Conservation (phyloP, 192 early-diverging fungal species). For the Backusella australiensis region DNA sequence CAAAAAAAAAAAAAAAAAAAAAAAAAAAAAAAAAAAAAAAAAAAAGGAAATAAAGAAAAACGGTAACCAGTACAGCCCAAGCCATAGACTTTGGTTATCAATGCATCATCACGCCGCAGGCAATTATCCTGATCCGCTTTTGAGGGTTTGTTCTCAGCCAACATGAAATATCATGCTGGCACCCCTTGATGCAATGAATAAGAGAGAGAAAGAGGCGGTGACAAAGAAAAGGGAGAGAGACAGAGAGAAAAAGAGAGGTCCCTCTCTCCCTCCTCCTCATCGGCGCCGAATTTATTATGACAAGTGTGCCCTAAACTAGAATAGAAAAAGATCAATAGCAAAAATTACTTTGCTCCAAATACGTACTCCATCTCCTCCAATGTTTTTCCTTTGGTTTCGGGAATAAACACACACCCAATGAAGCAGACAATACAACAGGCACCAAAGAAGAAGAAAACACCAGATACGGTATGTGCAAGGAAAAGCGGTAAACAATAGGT, state of each 20-base stretch:
- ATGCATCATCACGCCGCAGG: conserved; percentile 7
- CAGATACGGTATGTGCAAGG: conserved; percentile 34
- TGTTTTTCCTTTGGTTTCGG: conserved; percentile 79
- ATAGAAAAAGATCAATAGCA: background rate
- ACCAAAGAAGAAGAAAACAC: conserved; percentile 38
- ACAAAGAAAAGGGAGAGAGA: too few relatives aligned
- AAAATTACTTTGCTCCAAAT: conserved; percentile 40
- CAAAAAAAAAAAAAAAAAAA: too few relatives aligned
- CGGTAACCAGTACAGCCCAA: background rate
- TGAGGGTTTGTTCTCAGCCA: background rate
- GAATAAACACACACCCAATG: conserved; percentile 62
- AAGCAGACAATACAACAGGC: conserved; percentile 31
- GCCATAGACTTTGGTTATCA: background rate
- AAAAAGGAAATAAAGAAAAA: background rate
- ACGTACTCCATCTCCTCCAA: conserved; percentile 90
- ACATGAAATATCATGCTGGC: background rate
- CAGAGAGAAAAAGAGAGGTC: background rate
- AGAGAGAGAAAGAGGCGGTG: background rate
- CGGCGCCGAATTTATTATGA: too few relatives aligned
- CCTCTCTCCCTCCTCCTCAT: background rate
- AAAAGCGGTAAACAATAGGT: conserved; percentile 38
- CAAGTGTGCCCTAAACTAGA: background rate
- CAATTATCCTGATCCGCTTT: conserved; percentile 9
- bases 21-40: too few relatives aligned
- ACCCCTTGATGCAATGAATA: conserved; percentile 9